phyloP scores from a whole-genome alignment of 768 basidiomycete genomes.

The Jaapia argillacea region DNA sequence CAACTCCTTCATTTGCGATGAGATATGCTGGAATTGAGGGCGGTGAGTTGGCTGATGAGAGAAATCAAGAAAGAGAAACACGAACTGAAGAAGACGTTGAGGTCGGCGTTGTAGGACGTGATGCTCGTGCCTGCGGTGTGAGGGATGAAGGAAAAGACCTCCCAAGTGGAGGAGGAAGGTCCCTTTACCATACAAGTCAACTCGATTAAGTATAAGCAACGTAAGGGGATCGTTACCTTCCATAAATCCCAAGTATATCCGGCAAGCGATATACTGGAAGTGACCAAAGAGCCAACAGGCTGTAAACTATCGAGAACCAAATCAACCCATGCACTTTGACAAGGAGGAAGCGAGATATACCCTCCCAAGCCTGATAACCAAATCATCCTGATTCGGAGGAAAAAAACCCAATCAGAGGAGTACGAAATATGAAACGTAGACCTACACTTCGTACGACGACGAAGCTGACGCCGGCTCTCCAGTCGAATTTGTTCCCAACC shows the following conservation, averaged over 20 bases:
- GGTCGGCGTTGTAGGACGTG: constrained; percentile 9
- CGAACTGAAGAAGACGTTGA: constrained; percentile 10
- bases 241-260: constrained; percentile 11
- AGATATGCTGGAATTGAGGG: neutral
- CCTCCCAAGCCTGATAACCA: neutral
- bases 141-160: constrained; percentile 12
- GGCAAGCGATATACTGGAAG: constrained; percentile 4
- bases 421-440: neutral
- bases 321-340: too few relatives aligned
- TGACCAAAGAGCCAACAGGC: constrained; percentile 11
- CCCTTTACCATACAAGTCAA: too few relatives aligned
- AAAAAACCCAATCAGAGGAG: too few relatives aligned
- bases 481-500: constrained; percentile 8
- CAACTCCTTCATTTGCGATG: neutral
- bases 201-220: too few relatives aligned
- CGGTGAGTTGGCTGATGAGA: too few relatives aligned
- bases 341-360: too few relatives aligned
- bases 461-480: constrained; percentile 8
- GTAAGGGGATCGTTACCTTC: constrained; percentile 10
- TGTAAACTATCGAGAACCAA: constrained; percentile 3
- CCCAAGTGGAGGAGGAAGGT: constrained; percentile 11
- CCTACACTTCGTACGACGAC: constrained; percentile 12
- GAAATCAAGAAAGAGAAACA: too few relatives aligned
- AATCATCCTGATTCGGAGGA: neutral
- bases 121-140: constrained; percentile 5